Evolutionary conservation across 139 green algal species (phyloP), one percentile per base, ranked within the genome.

Genomic region (Chlamydomonas urium): DNA sequence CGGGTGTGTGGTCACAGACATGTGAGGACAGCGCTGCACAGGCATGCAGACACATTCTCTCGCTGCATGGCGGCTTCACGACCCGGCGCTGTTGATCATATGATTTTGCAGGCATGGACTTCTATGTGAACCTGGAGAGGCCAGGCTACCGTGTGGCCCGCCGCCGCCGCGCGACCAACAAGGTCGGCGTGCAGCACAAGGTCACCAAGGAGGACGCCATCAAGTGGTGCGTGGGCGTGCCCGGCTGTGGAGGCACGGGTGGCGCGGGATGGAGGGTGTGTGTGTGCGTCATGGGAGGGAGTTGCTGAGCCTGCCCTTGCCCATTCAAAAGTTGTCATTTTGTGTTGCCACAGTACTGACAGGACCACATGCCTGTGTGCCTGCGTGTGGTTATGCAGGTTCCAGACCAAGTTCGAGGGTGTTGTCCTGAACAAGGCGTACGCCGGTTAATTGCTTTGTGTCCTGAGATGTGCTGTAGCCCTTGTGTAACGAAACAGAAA

Each of bases 61-160:
- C n/a, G n/a, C n/a, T n/a, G n/a, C n/a, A n/a, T n/a, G n/a, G n/a
- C n/a, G n/a, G n/a, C n/a, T n/a, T n/a, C n/a, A n/a, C n/a, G n/a
- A n/a, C n/a, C n/a, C n/a, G n/a, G n/a, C n/a, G n/a, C n/a, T n/a
- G n/a, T n/a, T n/a, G n/a, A n/a, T n/a, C n/a, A n/a, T n/a, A n/a
- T n/a, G n/a, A n/a, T n/a, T n/a, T n/a, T n/a, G n/a, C n/a, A 96
- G 92, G 95, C 73, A 99, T 99, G 96, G 96, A 99, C 85, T 99
- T 99, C 88, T 99, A 96, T 76, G 92, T 99, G 14, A 90, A 95
- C 61, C 86, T 99, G 66, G 96, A 99, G 81, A 78, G 96, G 50
- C 90, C 92, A 57, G 96, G 96, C 60, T 98, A 94, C 90, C 85
- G 96, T 26, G 95, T 99, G 21, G 81, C 86, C 19, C 83, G 90